Evolutionary conservation across 148 eudicot species (phyloP).

Genomic region (Camellia granthamiana): DNA sequence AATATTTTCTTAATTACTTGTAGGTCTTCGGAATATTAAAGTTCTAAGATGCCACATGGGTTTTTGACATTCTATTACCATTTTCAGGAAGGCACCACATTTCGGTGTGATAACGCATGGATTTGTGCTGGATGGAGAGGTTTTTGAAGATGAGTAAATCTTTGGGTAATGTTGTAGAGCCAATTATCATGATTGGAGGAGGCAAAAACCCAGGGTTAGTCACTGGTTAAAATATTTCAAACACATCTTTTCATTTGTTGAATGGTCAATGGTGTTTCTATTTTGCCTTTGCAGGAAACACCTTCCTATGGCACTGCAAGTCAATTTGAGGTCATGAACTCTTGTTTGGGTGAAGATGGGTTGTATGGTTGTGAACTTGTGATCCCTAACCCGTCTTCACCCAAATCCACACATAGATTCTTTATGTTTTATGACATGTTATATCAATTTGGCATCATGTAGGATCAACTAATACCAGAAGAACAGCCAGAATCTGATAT

Average conservation of each 20-base stretch:
- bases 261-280: no score
- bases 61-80: background rate
- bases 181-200: constrained; percentile 80
- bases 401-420: background rate
- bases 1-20: no score
- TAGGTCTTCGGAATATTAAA: no score
- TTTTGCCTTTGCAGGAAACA: no score
- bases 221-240: constrained; percentile 4
- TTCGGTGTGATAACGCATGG: constrained; percentile 87
- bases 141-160: constrained; percentile 98
- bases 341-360: background rate
- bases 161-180: constrained; percentile 95
- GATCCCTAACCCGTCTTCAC: constrained; percentile 5
- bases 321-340: background rate
- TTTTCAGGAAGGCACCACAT: constrained; percentile 82
- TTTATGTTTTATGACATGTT: background rate
- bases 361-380: background rate
- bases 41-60: no score
- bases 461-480: background rate
- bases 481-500: background rate
- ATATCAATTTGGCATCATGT: background rate
- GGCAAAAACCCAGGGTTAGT: constrained; percentile 63
- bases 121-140: constrained; percentile 92
- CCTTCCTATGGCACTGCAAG: background rate
- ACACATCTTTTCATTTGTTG: no score